Conservation (phyloP, 441 rosid genomes). For the Flueggea neowawraea region DNA sequence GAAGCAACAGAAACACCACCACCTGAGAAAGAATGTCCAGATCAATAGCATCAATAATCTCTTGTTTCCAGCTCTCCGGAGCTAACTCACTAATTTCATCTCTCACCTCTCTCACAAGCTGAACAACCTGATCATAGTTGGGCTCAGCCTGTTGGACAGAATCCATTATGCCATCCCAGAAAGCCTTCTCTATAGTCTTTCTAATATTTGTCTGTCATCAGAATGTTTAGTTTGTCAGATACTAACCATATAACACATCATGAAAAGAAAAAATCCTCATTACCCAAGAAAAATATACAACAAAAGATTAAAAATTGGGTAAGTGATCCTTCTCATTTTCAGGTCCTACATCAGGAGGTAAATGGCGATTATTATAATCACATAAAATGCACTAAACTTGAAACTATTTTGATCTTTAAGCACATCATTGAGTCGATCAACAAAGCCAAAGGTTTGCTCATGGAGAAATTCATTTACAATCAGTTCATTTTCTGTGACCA, state of each 20-base stretch:
- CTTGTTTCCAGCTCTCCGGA: conserved; percentile 79
- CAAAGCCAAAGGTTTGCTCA: conserved; percentile 31
- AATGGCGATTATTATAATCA: neutral
- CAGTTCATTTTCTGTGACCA: conserved; percentile 58
- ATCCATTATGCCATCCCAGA: conserved; percentile 79
- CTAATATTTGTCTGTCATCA: conserved; percentile 55
- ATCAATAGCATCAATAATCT: conserved; percentile 74
- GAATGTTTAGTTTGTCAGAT: neutral
- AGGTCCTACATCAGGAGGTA: too few species aligned
- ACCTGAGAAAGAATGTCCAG: conserved; percentile 81
- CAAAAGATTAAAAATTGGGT: neutral
- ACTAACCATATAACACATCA: neutral
- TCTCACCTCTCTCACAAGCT: conserved; percentile 86
- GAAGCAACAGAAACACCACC: neutral
- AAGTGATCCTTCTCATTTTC: too few species aligned
- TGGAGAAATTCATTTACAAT: conserved; percentile 65
- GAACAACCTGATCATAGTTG: conserved; percentile 54
- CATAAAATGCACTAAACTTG: conserved; percentile 40
- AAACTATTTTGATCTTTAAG: conserved; percentile 38
- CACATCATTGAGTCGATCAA: conserved; percentile 30
- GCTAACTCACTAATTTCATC: conserved; percentile 86
- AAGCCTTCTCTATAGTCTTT: conserved; percentile 81
- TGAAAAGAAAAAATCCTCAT: too few species aligned
- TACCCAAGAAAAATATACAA: too few species aligned
- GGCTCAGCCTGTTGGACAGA: conserved; percentile 60